These are phyloP conservation scores for Didymella exigua DNA, from an alignment of 2,329 filamentous ascomycete genomes.

Conservation along the genomic window DNA sequence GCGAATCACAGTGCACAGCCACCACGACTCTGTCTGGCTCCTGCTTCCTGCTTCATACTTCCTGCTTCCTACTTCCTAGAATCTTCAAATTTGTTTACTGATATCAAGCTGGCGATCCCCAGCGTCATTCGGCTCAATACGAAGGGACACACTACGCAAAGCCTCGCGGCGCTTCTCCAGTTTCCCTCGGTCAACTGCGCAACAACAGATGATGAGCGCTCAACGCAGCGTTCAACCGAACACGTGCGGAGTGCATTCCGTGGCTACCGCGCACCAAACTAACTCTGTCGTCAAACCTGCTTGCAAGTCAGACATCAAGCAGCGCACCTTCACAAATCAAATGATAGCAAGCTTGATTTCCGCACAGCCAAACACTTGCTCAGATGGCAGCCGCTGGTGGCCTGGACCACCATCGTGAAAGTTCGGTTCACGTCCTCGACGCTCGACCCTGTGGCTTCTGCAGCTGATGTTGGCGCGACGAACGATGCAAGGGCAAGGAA, in stretches of 20 bases:
- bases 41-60: not conserved
- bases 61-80: not conserved
- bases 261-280: not conserved
- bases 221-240: not conserved
- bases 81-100: not conserved
- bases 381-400: not conserved
- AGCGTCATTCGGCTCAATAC: constrained; percentile 4
- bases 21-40: no score
- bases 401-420: not conserved
- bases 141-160: not conserved
- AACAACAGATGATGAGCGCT: not conserved
- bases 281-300: constrained; percentile 5
- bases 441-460: constrained; percentile 12
- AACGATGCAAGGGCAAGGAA: constrained; percentile 10
- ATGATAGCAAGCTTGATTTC: not conserved
- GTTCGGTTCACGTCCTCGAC: not conserved
- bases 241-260: constrained; percentile 12
- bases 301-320: not conserved
- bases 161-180: not conserved
- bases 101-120: not conserved
- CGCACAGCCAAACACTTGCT: not conserved
- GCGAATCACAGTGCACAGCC: no score
- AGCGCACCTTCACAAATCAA: not conserved
- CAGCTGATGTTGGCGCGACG: constrained; percentile 8
- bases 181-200: not conserved